phyloP scores from a whole-genome alignment of 2,329 filamentous ascomycete genomes.

The Neonectria faginata region DNA sequence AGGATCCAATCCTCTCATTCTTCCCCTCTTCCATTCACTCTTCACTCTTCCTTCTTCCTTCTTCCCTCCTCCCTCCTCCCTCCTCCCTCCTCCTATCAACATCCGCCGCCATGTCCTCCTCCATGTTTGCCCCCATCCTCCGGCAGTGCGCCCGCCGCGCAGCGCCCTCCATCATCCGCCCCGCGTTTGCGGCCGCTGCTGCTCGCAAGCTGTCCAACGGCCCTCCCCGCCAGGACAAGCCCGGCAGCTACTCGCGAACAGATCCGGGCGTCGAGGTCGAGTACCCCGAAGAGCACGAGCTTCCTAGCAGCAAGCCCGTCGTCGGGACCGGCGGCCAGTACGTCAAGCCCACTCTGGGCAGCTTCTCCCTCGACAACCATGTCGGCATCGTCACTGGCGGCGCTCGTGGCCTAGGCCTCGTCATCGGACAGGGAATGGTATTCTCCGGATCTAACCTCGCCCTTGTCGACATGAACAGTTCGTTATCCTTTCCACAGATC shows the following conservation, averaged over 20 bases:
- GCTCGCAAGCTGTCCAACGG: conserved; percentile 50
- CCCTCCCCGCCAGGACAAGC: conserved; percentile 54
- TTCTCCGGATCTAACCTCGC: conserved; percentile 89
- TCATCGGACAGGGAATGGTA: conserved; percentile 93
- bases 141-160: conserved; percentile 47
- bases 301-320: conserved; percentile 78
- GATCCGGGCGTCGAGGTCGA: conserved; percentile 82
- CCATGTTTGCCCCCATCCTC: conserved; percentile 43
- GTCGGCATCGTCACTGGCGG: conserved; percentile 91
- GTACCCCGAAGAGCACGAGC: conserved; percentile 79
- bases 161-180: conserved; percentile 37
- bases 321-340: conserved; percentile 83
- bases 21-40: not conserved
- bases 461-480: conserved; percentile 93
- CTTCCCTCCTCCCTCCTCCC: not conserved
- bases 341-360: conserved; percentile 85
- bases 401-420: conserved; percentile 87
- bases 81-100: not conserved
- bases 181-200: conserved; percentile 39
- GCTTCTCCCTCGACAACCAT: conserved; percentile 87
- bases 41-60: not conserved
- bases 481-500: conserved; percentile 47
- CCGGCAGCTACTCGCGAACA: conserved; percentile 80
- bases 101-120: conserved; percentile 7
- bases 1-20: not conserved